Conservation (phyloP, 2,329 filamentous ascomycete species). For the Lasiodiplodia hormozganensis region DNA sequence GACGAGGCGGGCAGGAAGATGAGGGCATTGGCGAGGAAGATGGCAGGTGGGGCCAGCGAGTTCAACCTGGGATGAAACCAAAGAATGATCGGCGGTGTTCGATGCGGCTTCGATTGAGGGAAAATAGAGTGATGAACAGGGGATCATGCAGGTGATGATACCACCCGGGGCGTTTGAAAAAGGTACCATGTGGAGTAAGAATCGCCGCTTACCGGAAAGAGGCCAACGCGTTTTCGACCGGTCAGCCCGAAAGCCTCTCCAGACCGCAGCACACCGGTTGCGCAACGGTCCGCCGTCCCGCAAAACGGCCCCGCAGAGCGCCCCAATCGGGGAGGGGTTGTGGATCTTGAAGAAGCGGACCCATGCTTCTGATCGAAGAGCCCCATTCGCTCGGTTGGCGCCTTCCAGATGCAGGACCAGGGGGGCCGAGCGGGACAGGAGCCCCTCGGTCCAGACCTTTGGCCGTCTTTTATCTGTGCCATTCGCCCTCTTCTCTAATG, state of each 20-base stretch:
- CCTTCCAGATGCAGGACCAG: neutral
- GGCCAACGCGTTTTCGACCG: neutral
- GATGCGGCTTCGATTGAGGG: neutral
- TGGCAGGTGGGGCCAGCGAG: slow-evolving; percentile 62
- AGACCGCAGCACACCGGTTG: neutral
- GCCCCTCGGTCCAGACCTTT: neutral
- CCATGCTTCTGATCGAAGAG: neutral
- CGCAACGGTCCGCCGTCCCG: neutral
- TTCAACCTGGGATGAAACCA: slow-evolving; percentile 68
- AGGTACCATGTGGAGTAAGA: neutral
- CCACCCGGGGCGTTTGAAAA: neutral
- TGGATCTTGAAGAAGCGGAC: neutral
- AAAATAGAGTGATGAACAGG: neutral
- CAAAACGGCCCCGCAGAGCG: slow-evolving; percentile 1
- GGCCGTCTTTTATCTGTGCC: neutral
- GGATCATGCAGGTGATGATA: slow-evolving; percentile 1
- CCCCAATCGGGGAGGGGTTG: slow-evolving; percentile 1
- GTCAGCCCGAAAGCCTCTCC: neutral
- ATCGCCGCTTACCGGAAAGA: neutral
- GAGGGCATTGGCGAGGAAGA: slow-evolving; percentile 35
- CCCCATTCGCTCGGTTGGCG: neutral
- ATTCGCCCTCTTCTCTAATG: neutral
- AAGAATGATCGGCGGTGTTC: neutral
- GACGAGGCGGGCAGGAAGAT: slow-evolving; percentile 66
- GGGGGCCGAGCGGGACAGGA: neutral